phyloP scores from a whole-genome alignment of 2,329 filamentous ascomycete species.

The Drechslerella dactyloides region DNA sequence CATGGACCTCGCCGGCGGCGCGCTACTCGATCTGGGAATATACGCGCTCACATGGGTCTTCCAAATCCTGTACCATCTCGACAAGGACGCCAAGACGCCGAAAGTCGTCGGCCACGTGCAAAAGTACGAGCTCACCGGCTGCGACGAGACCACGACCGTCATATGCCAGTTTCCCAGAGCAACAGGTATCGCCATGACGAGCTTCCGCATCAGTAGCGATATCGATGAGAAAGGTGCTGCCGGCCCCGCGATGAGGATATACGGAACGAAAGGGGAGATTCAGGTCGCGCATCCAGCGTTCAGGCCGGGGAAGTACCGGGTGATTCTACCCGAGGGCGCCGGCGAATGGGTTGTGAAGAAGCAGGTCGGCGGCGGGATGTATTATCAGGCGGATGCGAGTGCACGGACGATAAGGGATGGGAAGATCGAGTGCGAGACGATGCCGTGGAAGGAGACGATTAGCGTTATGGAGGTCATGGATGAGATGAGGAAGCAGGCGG shows the following conservation, averaged over 20 bases:
- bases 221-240: constrained; percentile 67
- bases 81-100: constrained; percentile 72
- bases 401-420: constrained; percentile 77
- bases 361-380: constrained; percentile 76
- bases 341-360: constrained; percentile 57
- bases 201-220: constrained; percentile 68
- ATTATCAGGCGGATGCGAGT: constrained; percentile 83
- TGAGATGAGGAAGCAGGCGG: constrained; percentile 69
- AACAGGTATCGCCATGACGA: constrained; percentile 75
- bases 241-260: constrained; percentile 75
- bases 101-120: constrained; percentile 72
- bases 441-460: constrained; percentile 78
- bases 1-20: constrained; percentile 79
- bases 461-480: constrained; percentile 85
- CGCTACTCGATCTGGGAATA: constrained; percentile 82
- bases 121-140: constrained; percentile 74
- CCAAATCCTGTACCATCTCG: constrained; percentile 83
- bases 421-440: constrained; percentile 72
- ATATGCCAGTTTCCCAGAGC: constrained; percentile 77
- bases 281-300: constrained; percentile 76
- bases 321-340: constrained; percentile 67
- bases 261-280: constrained; percentile 81
- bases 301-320: constrained; percentile 69
- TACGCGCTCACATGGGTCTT: constrained; percentile 91
- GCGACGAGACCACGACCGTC: constrained; percentile 79